Percentiles rank a stretch among this genome's conserved stretches.
These are phyloP conservation scores for Pelargonium nanum DNA, from an alignment of 345 rosid genomes.

Conservation along the genomic window DNA sequence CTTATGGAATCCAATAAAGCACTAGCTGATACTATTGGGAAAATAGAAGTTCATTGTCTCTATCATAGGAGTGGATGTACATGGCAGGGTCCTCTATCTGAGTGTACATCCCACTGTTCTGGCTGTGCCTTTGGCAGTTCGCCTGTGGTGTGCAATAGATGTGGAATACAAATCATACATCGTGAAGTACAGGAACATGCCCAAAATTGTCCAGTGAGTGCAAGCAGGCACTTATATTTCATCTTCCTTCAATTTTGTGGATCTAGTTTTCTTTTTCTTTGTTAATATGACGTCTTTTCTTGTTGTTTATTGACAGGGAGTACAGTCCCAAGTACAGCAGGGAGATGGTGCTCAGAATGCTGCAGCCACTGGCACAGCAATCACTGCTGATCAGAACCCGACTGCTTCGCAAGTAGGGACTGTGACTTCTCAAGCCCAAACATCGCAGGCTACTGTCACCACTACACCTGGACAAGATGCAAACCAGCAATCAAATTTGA, in stretches of 20 bases:
- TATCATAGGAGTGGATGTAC: slow-evolving; percentile 76
- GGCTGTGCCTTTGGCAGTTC: slow-evolving; percentile 66
- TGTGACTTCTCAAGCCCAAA: slow-evolving; percentile 28
- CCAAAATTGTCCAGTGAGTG: slow-evolving; percentile 68
- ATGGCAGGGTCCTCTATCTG: slow-evolving; percentile 67
- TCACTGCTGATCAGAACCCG: slow-evolving; percentile 27
- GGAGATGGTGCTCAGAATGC: slow-evolving; percentile 33
- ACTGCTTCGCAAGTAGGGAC: slow-evolving; percentile 26
- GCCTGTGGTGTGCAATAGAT: slow-evolving; percentile 59
- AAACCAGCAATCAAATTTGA: slow-evolving; percentile 22
- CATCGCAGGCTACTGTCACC: slow-evolving; percentile 27
- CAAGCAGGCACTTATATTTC: slow-evolving; percentile 6
- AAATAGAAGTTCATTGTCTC: slow-evolving; percentile 48
- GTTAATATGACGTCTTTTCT: background rate
- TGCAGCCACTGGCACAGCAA: slow-evolving; percentile 21
- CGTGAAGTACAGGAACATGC: slow-evolving; percentile 75
- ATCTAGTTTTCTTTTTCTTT: background rate
- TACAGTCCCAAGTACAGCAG: slow-evolving; percentile 41
- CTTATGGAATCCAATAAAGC: slow-evolving; percentile 50
- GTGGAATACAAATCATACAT: slow-evolving; percentile 47
- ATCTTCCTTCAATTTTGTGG: background rate
- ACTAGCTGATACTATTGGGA: slow-evolving; percentile 60
- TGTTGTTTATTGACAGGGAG: slow-evolving; percentile 31
- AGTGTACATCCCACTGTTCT: slow-evolving; percentile 57
- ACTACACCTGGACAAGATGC: slow-evolving; percentile 26